phyloP scores from a whole-genome alignment of 2,329 filamentous ascomycete species.

The Sporothrix schenckii region DNA sequence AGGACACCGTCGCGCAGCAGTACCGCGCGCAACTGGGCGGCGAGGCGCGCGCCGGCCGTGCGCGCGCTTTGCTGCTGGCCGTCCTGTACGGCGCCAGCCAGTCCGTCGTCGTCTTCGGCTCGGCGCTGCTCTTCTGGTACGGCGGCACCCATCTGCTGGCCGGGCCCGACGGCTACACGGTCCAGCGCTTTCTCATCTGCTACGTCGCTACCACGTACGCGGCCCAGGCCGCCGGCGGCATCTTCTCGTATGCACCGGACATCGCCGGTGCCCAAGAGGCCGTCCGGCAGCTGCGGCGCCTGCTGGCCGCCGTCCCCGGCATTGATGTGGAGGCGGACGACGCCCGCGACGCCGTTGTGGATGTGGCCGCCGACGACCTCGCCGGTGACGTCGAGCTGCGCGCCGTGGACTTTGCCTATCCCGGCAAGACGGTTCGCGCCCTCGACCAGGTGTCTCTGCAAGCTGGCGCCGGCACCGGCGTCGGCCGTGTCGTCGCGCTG shows the following conservation, averaged over 20 bases:
- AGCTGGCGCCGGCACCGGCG: conserved; percentile 62
- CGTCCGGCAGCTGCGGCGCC: conserved; percentile 73
- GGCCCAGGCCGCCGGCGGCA: conserved; percentile 83
- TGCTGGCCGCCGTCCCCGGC: conserved; percentile 80
- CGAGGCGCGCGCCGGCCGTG: conserved; percentile 69
- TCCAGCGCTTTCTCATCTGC: conserved; percentile 89
- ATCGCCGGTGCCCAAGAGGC: conserved; percentile 90
- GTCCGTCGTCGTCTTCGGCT: conserved; percentile 76
- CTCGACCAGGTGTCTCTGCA: conserved; percentile 75
- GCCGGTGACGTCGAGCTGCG: conserved; percentile 79
- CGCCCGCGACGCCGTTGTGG: no score
- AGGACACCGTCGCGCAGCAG: conserved; percentile 72
- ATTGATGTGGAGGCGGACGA: conserved; percentile 75
- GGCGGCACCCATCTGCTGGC: conserved; percentile 73
- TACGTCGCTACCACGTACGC: conserved; percentile 87
- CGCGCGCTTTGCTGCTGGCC: conserved; percentile 74
- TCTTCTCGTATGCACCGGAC: conserved; percentile 86
- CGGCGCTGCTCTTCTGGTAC: conserved; percentile 90
- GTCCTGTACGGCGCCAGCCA: conserved; percentile 81
- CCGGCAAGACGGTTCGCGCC: conserved; percentile 70
- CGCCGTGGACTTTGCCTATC: conserved; percentile 93
- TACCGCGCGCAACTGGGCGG: conserved; percentile 68
- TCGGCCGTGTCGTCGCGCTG: conserved; percentile 73
- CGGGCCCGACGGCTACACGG: conserved; percentile 62
- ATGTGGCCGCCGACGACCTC: conserved; percentile 57